A percentile compares a stretch with the other conserved stretches of the same genome.
phyloP scores from a whole-genome alignment of 495 filamentous ascomycete species.

The Xylaria nigripes region DNA sequence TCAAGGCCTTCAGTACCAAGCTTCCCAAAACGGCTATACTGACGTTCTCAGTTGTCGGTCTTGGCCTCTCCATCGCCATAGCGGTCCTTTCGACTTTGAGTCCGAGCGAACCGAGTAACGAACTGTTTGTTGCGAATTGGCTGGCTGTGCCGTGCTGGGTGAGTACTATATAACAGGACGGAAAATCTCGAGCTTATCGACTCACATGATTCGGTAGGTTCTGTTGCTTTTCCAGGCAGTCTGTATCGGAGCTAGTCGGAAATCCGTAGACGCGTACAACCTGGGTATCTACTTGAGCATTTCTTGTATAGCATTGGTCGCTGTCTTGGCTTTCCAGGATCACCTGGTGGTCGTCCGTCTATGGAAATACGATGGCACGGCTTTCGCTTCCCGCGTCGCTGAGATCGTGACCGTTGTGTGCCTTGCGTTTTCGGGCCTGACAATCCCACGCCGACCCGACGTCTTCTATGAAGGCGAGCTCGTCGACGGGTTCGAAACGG shows the following conservation, averaged over 20 bases:
- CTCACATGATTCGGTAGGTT: slow-evolving; percentile 23
- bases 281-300: slow-evolving; percentile 39
- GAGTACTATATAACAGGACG: slow-evolving; percentile 22
- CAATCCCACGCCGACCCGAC: slow-evolving; percentile 59
- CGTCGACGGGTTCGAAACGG: slow-evolving; percentile 58
- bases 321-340: slow-evolving; percentile 33
- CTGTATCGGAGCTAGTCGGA: slow-evolving; percentile 33
- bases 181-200: slow-evolving; percentile 8
- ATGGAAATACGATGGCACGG: slow-evolving; percentile 14
- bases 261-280: slow-evolving; percentile 38
- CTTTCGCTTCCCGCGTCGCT: slow-evolving; percentile 29
- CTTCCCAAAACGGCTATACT: slow-evolving; percentile 40
- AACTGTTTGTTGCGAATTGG: slow-evolving; percentile 31
- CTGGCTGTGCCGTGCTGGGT: slow-evolving; percentile 40
- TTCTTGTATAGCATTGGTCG: slow-evolving; percentile 33
- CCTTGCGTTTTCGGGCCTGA: slow-evolving; percentile 33
- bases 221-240: slow-evolving; percentile 41
- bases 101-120: slow-evolving; percentile 7
- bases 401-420: slow-evolving; percentile 31
- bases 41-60: slow-evolving; percentile 37
- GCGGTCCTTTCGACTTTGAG: slow-evolving; percentile 34
- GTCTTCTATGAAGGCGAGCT: slow-evolving; percentile 49
- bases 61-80: slow-evolving; percentile 35
- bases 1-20: slow-evolving; percentile 44
- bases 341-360: slow-evolving; percentile 25